phyloP scores from a whole-genome alignment of 1,284 basidiomycete genomes.

The Pholiota adiposa region DNA sequence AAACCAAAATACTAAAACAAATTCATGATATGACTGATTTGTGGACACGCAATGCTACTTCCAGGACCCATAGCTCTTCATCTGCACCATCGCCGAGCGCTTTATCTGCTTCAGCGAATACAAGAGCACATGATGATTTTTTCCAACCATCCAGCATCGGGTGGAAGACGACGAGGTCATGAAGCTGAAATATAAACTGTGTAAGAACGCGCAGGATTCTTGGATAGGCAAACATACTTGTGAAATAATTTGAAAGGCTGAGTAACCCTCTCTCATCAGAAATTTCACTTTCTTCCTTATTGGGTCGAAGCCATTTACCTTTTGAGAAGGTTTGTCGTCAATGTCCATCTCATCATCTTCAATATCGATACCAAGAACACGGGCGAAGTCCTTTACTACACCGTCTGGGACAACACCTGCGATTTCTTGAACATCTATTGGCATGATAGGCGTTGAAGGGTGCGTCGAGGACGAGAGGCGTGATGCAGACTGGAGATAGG shows the following conservation, averaged over 20 bases:
- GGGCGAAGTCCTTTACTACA: slow-evolving; percentile 74
- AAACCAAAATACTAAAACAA: neutral
- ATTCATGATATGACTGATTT: slow-evolving; percentile 53
- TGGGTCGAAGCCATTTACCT: slow-evolving; percentile 62
- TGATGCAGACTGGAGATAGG: slow-evolving; percentile 95
- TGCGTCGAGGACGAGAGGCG: slow-evolving; percentile 75
- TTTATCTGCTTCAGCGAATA: slow-evolving; percentile 96
- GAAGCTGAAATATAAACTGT: slow-evolving; percentile 52
- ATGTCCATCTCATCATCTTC: slow-evolving; percentile 54
- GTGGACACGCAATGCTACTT: slow-evolving; percentile 80
- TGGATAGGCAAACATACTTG: slow-evolving; percentile 60
- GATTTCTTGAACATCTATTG: slow-evolving; percentile 90
- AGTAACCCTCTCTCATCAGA: slow-evolving; percentile 89
- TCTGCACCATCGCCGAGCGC: slow-evolving; percentile 97
- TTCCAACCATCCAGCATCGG: slow-evolving; percentile 80
- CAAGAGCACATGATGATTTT: slow-evolving; percentile 84
- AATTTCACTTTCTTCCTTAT: slow-evolving; percentile 77
- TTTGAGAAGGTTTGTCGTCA: slow-evolving; percentile 39
- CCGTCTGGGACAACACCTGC: slow-evolving; percentile 90
- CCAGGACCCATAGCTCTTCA: slow-evolving; percentile 94
- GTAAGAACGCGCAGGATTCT: neutral
- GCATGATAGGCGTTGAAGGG: slow-evolving; percentile 75
- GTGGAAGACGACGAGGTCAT: slow-evolving; percentile 88
- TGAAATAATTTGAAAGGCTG: slow-evolving; percentile 86
- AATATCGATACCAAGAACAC: slow-evolving; percentile 78